Evolutionary conservation across 2,329 filamentous ascomycete species (phyloP), one percentile per base, ranked within the genome.

Genomic region (Pseudogymnoascus sp.): DNA sequence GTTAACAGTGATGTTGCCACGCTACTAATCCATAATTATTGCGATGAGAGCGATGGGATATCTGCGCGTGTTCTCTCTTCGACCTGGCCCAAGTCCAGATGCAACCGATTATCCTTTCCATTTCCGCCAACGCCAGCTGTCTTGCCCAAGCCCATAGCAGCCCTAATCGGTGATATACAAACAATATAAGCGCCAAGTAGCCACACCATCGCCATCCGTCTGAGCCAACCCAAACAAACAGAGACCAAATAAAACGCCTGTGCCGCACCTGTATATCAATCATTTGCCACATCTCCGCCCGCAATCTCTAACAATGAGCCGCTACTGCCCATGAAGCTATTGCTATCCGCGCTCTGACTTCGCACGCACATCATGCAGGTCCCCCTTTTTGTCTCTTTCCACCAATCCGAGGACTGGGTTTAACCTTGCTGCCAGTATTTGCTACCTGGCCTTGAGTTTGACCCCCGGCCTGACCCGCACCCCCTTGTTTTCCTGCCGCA

Each of bases 361-460:
- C 38, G 18, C 28, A 25, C 18, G 23, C 21, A 62, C 34, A 38
- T 68, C 64, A 69, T 66, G 66, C 66, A 56, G 69, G 67, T 56
- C 68, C 69, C 60, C 67, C 68, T 65, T 76, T 77, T 64, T 76
- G 73, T 66, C 75, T 70, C 65, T 77, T 77, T 40, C 69, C 71
- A 28, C 68, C 70, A 66, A 75, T 74, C 64, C 75, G 70, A 40
- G 75, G 75, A 67, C 75, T 77, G 37, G 74, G 73, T 63, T 76
- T 77, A n/a, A 77, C 73, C 23, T 69, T 68, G 59, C 38, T 14
- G 14, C 59, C 36, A 14, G 59, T 21, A 38, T 60, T 42, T 42
- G 21, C 34, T 60, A 10, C 34, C 34, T 60, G 59, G 46, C 46
- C 46, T 11, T 53, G 46, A 53, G 23, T 2, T 53, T 53, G 46